phyloP scores from a whole-genome alignment of 164 flowering plant species.

The Vitis rotundifolia region DNA sequence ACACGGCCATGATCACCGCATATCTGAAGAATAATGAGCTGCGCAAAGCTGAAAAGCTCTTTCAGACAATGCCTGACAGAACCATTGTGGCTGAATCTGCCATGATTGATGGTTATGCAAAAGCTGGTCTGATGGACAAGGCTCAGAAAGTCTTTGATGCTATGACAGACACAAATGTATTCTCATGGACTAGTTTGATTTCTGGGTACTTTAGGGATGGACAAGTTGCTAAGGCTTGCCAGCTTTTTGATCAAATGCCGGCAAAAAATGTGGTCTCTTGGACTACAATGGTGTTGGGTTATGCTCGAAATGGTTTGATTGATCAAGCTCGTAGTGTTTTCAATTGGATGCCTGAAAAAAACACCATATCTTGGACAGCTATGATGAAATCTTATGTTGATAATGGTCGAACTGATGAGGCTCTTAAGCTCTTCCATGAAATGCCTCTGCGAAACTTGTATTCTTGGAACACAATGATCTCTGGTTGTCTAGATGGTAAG shows the following conservation, averaged over 20 bases:
- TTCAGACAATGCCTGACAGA: conserved; percentile 29
- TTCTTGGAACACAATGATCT: conserved; percentile 55
- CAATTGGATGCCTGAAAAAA: conserved; percentile 47
- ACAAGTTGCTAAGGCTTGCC: conserved; percentile 32
- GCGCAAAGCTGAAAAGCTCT: conserved; percentile 42
- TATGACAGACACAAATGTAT: conserved; percentile 49
- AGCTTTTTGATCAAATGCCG: conserved; percentile 45
- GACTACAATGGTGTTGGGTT: conserved; percentile 50
- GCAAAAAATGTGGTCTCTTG: conserved; percentile 41
- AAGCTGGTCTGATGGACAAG: conserved; percentile 33
- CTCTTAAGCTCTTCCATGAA: conserved; percentile 34
- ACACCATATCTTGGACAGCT: conserved; percentile 52
- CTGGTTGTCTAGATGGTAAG: conserved; percentile 35
- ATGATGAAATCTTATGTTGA: conserved; percentile 48
- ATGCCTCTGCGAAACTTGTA: conserved; percentile 51
- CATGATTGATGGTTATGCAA: conserved; percentile 53
- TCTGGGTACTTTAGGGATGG: conserved; percentile 48
- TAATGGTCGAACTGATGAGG: conserved; percentile 37
- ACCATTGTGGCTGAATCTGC: conserved; percentile 42
- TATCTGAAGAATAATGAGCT: conserved; percentile 42
- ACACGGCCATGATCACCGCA: conserved; percentile 44
- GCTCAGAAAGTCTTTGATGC: conserved; percentile 45
- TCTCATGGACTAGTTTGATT: conserved; percentile 57
- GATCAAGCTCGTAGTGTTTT: conserved; percentile 39
- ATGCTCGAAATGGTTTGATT: conserved; percentile 43